A percentile compares a stretch with the other conserved stretches of the same genome.
phyloP scores from a whole-genome alignment of 192 early-diverging fungal species.

The Coemansia sp. region DNA sequence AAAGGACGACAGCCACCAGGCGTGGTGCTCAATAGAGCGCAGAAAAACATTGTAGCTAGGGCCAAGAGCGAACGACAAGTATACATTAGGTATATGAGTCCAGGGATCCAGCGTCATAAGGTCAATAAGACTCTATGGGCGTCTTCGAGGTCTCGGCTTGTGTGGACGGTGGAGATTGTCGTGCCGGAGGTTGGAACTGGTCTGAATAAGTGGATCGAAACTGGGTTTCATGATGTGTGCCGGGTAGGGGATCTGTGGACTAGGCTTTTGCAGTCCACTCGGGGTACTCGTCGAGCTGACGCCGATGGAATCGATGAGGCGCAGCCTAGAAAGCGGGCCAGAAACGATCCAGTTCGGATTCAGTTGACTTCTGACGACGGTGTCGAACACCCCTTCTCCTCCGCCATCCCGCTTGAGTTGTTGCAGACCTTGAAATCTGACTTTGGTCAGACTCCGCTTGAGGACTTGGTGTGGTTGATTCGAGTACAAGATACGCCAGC shows the following conservation, averaged over 20 bases:
- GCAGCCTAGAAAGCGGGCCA: constrained; percentile 13
- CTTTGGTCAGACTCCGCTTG: constrained; percentile 2
- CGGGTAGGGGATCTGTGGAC: constrained; percentile 26
- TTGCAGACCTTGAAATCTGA: neutral
- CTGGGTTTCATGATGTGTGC: constrained; percentile 41
- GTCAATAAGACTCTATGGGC: constrained; percentile 36
- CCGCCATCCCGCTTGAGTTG: constrained; percentile 4
- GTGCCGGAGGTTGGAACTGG: constrained; percentile 15
- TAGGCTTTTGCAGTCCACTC: constrained; percentile 8
- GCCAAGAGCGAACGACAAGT: constrained; percentile 29
- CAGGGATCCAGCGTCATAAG: constrained; percentile 31
- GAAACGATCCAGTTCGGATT: constrained; percentile 15
- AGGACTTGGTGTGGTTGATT: constrained; percentile 17
- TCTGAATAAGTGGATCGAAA: constrained; percentile 23
- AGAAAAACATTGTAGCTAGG: constrained; percentile 15
- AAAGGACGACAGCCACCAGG: neutral
- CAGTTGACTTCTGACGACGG: constrained; percentile 43
- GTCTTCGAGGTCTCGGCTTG: constrained; percentile 23
- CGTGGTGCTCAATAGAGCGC: constrained; percentile 10
- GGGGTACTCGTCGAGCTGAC: neutral
- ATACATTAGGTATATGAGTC: constrained; percentile 36
- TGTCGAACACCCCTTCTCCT: constrained; percentile 45
- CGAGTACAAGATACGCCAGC: constrained; percentile 37
- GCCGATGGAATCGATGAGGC: neutral
- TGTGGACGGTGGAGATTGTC: constrained; percentile 31